Percentiles rank a stretch among this genome's conserved stretches.
Conservation (phyloP, 495 filamentous ascomycete species). For the Rusavskia elegans region DNA sequence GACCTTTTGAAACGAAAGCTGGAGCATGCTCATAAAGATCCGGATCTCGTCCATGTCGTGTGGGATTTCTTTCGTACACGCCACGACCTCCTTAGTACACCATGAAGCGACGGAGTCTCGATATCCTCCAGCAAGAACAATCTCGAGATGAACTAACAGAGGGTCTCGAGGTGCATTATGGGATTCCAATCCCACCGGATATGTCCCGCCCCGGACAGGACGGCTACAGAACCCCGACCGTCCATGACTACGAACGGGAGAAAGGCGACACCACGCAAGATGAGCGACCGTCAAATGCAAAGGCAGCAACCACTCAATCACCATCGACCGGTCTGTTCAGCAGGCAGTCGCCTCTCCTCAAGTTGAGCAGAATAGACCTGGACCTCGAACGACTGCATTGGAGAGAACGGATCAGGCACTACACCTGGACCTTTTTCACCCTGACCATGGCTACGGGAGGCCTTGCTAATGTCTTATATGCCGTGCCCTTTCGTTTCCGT, state of each 20-base stretch:
- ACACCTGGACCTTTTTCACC: constrained; percentile 58
- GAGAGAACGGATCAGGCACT: constrained; percentile 32
- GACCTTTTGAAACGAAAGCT: no score
- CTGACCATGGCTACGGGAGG: constrained; percentile 75
- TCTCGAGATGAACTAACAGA: neutral
- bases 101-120: no score
- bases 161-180: neutral
- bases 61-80: no score
- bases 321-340: neutral
- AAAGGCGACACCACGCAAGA: neutral
- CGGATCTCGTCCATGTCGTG: no score
- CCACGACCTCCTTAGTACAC: no score
- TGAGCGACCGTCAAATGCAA: neutral
- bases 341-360: no score
- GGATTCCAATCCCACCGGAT: constrained; percentile 19
- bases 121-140: neutral
- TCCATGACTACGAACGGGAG: constrained; percentile 25
- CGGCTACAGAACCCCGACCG: constrained; percentile 33
- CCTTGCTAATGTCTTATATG: constrained; percentile 60
- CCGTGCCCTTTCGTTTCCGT: constrained; percentile 50
- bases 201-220: constrained; percentile 28
- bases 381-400: constrained; percentile 20
- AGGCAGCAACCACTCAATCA: neutral
- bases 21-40: no score
- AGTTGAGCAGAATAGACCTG: constrained; percentile 1